phyloP scores from a whole-genome alignment of 2,329 filamentous ascomycete species.

The Fusarium decemcellulare region DNA sequence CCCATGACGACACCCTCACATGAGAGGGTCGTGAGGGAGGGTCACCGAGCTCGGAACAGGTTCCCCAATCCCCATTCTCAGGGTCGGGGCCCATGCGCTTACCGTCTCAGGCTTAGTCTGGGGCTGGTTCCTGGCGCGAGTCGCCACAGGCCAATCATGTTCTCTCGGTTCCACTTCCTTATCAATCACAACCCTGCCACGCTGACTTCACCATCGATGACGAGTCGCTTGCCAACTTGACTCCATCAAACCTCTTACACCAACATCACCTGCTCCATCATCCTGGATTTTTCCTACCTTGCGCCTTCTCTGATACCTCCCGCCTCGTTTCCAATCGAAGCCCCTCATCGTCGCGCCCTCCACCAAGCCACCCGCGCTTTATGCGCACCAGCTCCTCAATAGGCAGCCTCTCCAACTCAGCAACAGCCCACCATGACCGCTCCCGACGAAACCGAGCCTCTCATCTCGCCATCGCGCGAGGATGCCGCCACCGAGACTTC shows the following conservation, averaged over 20 bases:
- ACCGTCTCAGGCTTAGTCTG: slow-evolving; percentile 6
- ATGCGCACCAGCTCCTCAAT: slow-evolving; percentile 24
- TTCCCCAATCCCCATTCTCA: slow-evolving; percentile 17
- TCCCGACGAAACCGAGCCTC: slow-evolving; percentile 59
- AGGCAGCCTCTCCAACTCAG: slow-evolving; percentile 47
- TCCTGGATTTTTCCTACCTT: slow-evolving; percentile 33
- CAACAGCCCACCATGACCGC: slow-evolving; percentile 57
- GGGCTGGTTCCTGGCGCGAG: slow-evolving; percentile 41
- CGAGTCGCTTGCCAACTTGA: slow-evolving; percentile 47
- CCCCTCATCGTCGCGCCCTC: not conserved
- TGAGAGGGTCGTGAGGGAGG: slow-evolving; percentile 9
- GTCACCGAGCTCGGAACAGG: slow-evolving; percentile 11
- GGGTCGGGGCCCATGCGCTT: slow-evolving; percentile 24
- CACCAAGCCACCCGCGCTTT: slow-evolving; percentile 12
- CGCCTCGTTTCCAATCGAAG: not conserved
- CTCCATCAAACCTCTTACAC: slow-evolving; percentile 28
- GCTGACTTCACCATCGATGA: slow-evolving; percentile 44
- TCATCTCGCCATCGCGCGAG: slow-evolving; percentile 56
- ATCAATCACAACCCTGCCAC: slow-evolving; percentile 43
- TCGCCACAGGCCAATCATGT: slow-evolving; percentile 35
- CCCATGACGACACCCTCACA: slow-evolving; percentile 29
- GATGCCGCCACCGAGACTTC: slow-evolving; percentile 60
- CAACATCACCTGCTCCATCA: slow-evolving; percentile 19
- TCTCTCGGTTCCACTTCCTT: slow-evolving; percentile 32
- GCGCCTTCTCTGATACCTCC: not conserved